These are phyloP conservation scores for Withania somnifera DNA, from an alignment of 305 asterid genomes.

Conservation along the genomic window DNA sequence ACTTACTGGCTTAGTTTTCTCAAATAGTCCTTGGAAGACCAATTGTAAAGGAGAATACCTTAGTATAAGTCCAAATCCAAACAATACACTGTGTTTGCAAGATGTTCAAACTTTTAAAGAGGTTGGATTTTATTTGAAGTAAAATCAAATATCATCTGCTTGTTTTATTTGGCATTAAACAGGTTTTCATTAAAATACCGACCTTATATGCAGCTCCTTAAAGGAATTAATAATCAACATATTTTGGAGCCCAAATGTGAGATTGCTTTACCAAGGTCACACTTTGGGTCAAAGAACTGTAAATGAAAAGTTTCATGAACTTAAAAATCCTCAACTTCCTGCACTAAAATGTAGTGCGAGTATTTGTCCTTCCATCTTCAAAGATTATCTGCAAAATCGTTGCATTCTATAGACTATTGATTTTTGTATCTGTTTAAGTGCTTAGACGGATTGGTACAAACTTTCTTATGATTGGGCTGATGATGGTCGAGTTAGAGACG, in stretches of 20 bases:
- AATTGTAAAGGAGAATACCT: neutral
- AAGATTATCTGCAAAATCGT: neutral
- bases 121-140: neutral
- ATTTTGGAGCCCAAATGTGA: slow-evolving; percentile 2
- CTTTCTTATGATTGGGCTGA: slow-evolving; percentile 1
- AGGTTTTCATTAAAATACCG: neutral
- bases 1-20: neutral
- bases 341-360: neutral
- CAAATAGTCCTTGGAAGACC: neutral
- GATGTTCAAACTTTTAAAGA: neutral
- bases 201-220: neutral
- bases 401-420: neutral
- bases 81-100: neutral
- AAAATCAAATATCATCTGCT: neutral
- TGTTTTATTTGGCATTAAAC: neutral
- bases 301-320: neutral
- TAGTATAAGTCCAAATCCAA: neutral
- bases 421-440: neutral
- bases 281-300: neutral
- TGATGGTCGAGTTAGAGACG: neutral
- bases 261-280: neutral
- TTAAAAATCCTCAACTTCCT: neutral
- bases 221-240: neutral
- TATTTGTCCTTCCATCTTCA: neutral
- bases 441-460: neutral